Conservation (phyloP, 768 basidiomycete species). For the Phlebiopsis gigantea region DNA sequence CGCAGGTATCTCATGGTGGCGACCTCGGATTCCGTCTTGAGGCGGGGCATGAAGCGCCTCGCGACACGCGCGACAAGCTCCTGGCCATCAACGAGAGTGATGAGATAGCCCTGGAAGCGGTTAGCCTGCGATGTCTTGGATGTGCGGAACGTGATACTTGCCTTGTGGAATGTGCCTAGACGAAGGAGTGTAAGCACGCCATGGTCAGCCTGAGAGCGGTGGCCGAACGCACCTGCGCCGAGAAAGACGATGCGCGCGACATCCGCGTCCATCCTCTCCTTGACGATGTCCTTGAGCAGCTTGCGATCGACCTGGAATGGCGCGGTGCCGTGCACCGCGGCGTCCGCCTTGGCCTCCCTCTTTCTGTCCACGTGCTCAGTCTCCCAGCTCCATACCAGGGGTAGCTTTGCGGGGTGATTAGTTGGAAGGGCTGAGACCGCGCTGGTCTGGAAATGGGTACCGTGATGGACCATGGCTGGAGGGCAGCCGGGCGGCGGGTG, state of each 20-base stretch:
- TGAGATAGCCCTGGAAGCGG: constrained; percentile 59
- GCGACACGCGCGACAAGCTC: constrained; percentile 77
- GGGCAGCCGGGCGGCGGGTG: not conserved
- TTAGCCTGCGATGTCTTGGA: not conserved
- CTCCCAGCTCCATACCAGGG: constrained; percentile 65
- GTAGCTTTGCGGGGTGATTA: constrained; percentile 7
- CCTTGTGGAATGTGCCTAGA: constrained; percentile 83
- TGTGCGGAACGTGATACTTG: constrained; percentile 20
- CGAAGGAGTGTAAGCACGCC: not conserved
- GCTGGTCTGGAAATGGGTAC: constrained; percentile 2
- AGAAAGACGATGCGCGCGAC: constrained; percentile 71
- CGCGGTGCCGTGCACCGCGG: constrained; percentile 50
- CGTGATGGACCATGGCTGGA: not conserved
- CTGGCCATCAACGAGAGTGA: constrained; percentile 56
- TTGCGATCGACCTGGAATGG: constrained; percentile 75
- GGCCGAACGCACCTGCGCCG: constrained; percentile 54
- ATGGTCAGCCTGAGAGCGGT: not conserved
- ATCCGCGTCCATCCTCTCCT: constrained; percentile 59
- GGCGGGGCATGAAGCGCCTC: constrained; percentile 77
- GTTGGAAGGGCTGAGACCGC: not conserved
- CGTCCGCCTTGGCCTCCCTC: constrained; percentile 59
- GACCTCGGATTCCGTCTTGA: constrained; percentile 85
- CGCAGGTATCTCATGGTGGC: constrained; percentile 81
- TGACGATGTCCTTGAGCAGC: constrained; percentile 71
- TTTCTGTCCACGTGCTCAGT: constrained; percentile 66